Conservation (phyloP, 2,329 filamentous ascomycete genomes). For the Clarireedia paspali region DNA sequence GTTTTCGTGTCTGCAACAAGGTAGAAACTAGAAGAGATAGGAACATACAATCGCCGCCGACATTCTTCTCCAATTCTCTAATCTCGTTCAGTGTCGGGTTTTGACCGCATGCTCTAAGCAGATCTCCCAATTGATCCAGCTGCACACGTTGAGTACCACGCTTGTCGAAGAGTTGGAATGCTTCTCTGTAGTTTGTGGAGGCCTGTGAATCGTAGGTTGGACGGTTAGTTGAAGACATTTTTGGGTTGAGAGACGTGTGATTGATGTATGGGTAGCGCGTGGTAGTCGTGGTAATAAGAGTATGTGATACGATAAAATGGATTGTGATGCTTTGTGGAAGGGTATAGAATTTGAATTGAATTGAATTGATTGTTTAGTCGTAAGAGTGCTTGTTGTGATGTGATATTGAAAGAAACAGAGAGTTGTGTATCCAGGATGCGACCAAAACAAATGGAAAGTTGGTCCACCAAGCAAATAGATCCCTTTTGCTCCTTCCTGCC, state of each 20-base stretch:
- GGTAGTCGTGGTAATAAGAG: neutral
- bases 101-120: conserved; percentile 93
- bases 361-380: neutral
- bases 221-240: conserved; percentile 21
- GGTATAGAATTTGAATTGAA: neutral
- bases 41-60: conserved; percentile 83
- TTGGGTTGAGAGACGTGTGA: neutral
- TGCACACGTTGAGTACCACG: conserved; percentile 90
- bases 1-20: neutral
- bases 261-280: neutral
- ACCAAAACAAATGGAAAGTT: too few relatives aligned
- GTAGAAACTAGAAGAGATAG: neutral
- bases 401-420: too few relatives aligned
- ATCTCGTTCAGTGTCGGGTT: conserved; percentile 96
- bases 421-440: too few relatives aligned
- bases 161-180: conserved; percentile 99
- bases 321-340: neutral
- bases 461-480: too few relatives aligned
- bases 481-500: too few relatives aligned
- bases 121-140: conserved; percentile 80
- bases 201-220: conserved; percentile 42
- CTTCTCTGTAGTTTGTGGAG: conserved; percentile 99
- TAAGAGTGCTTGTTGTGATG: too few relatives aligned
- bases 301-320: neutral
- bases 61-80: conserved; percentile 78